Evolutionary conservation across 768 basidiomycete genomes (phyloP).

Genomic region (Suillus alpinus): DNA sequence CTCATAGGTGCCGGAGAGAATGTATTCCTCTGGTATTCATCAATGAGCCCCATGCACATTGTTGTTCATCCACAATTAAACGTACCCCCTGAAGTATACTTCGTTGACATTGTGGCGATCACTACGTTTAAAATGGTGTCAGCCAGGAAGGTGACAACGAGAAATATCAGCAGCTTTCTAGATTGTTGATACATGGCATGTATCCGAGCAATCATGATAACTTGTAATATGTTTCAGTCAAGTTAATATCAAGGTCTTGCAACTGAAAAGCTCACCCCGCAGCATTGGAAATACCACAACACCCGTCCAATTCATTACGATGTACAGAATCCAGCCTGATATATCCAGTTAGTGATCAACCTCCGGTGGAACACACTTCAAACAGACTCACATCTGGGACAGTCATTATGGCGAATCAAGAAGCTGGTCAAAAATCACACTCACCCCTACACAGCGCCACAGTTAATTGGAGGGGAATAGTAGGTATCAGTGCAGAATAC

Average conservation of each 20-base stretch:
- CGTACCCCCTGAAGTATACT: neutral
- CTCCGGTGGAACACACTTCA: neutral
- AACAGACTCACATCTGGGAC: neutral
- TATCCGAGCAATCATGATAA: neutral
- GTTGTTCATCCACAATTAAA: neutral
- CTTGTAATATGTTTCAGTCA: neutral
- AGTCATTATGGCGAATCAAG: neutral
- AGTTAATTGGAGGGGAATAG: neutral
- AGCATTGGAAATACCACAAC: neutral
- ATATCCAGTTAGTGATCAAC: neutral
- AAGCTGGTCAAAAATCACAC: neutral
- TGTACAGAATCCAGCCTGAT: neutral
- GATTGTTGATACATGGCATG: neutral
- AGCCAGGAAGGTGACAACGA: neutral
- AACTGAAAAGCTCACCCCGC: neutral
- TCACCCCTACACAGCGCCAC: neutral
- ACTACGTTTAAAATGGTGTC: neutral
- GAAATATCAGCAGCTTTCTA: neutral
- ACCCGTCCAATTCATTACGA: neutral
- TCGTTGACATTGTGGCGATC: neutral
- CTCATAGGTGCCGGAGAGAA: neutral
- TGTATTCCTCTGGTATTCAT: neutral
- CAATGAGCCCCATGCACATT: neutral
- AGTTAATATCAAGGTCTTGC: neutral
- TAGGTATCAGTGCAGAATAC: neutral